These are phyloP conservation scores for Saprolegnia diclina DNA, from an alignment of 352 stramenopile species.

Conservation along the genomic window DNA sequence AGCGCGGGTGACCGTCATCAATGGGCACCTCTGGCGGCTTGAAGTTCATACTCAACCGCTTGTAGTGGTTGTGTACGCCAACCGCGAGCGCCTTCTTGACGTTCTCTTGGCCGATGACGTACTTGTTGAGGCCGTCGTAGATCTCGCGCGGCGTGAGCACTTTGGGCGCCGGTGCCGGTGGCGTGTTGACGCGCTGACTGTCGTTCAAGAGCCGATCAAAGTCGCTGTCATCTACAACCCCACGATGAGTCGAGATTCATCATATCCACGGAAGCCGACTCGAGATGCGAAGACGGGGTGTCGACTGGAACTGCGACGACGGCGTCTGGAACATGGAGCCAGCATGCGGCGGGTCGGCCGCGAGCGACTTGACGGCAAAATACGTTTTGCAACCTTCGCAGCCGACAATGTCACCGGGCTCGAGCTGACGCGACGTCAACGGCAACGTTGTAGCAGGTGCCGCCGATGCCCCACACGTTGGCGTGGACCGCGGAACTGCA, in stretches of 20 bases:
- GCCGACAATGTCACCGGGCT: constrained; percentile 73
- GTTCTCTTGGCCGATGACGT: constrained; percentile 96
- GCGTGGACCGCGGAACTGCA: background rate
- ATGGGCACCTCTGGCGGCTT: background rate
- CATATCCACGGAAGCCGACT: background rate
- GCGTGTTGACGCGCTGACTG: background rate
- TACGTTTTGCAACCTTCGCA: constrained; percentile 63
- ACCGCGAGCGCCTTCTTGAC: constrained; percentile 96
- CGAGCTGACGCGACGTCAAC: background rate
- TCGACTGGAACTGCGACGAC: background rate
- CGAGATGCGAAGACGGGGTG: background rate
- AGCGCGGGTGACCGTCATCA: background rate
- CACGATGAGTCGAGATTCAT: background rate
- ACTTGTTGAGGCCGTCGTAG: constrained; percentile 92
- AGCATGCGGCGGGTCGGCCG: background rate
- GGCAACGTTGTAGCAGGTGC: background rate
- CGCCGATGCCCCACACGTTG: background rate
- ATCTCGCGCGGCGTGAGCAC: constrained; percentile 90
- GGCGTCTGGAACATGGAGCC: background rate
- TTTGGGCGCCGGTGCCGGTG: background rate
- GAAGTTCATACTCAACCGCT: constrained; percentile 66
- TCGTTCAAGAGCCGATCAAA: constrained; percentile 13
- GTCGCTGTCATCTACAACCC: constrained; percentile 5
- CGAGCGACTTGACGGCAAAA: constrained; percentile 56
- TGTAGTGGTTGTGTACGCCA: constrained; percentile 98